These are phyloP conservation scores for Hondaea fermentalgiana DNA, from an alignment of 108 stramenopile species.

Conservation along the genomic window DNA sequence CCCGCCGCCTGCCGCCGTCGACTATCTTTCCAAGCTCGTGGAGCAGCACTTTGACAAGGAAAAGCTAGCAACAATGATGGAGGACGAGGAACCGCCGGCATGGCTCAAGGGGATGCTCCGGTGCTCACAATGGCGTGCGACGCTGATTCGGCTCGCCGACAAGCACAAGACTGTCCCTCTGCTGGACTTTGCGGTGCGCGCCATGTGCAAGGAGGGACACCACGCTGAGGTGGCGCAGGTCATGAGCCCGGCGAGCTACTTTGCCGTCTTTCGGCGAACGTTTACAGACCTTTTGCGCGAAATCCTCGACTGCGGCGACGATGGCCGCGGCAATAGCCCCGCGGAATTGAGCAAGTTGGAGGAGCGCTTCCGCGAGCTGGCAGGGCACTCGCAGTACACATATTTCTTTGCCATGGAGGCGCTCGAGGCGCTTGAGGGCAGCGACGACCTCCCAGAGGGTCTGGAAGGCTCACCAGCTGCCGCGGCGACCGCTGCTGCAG, in stretches of 20 bases:
- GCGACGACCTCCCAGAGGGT: neutral
- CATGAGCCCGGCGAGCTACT: neutral
- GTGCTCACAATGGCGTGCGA: neutral
- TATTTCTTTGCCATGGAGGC: constrained; percentile 14
- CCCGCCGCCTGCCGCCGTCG: neutral
- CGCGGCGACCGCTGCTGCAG: neutral
- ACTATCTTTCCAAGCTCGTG: neutral
- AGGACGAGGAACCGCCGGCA: neutral
- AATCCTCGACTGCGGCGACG: neutral
- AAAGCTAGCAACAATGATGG: neutral
- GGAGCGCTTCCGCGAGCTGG: constrained; percentile 8
- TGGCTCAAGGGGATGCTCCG: constrained; percentile 8
- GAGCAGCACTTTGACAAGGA: neutral
- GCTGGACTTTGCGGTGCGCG: neutral
- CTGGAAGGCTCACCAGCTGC: neutral
- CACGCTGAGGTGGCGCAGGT: neutral
- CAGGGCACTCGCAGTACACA: neutral
- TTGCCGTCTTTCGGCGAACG: constrained; percentile 3
- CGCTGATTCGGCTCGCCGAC: neutral
- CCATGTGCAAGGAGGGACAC: neutral
- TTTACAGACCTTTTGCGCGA: constrained; percentile 1
- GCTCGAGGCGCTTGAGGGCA: constrained; percentile 10
- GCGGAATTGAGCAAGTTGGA: neutral
- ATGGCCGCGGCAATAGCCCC: neutral
- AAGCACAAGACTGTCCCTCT: constrained; percentile 5